A percentile compares a stretch with the other conserved stretches of the same genome.
Evolutionary conservation across 2,329 filamentous ascomycete genomes (phyloP).

Genomic region (Aureobasidium pullulans): DNA sequence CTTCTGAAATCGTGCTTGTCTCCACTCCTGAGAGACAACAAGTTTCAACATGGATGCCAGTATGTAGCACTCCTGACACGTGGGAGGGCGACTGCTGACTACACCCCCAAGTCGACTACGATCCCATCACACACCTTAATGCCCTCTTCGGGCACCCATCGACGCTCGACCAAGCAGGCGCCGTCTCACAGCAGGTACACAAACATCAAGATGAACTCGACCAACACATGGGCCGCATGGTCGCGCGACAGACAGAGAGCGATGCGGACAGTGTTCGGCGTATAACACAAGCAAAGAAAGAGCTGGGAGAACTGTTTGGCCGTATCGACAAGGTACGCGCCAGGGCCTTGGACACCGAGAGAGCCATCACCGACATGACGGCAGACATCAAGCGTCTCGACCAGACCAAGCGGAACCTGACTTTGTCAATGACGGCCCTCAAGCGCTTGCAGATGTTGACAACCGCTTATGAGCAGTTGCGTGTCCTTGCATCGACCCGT

Average conservation of each 20-base stretch:
- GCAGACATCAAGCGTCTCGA: conserved; percentile 97
- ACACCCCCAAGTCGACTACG: conserved; percentile 62
- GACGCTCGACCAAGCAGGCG: conserved; percentile 67
- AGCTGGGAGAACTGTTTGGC: conserved; percentile 81
- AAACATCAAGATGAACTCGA: conserved; percentile 77
- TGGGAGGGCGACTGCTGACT: not conserved
- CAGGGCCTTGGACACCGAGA: conserved; percentile 84
- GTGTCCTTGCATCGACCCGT: conserved; percentile 70
- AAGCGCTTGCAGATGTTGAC: conserved; percentile 98
- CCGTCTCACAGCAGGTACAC: conserved; percentile 66
- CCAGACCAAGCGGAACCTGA: conserved; percentile 92
- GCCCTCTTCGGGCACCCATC: conserved; percentile 86
- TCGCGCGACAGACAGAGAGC: conserved; percentile 70
- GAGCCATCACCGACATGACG: conserved; percentile 96
- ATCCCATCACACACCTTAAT: conserved; percentile 89
- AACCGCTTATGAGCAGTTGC: conserved; percentile 94
- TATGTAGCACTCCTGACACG: not conserved
- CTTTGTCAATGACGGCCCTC: conserved; percentile 92
- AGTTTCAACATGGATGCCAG: conserved; percentile 4
- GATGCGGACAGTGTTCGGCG: conserved; percentile 82
- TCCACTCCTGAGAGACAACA: not conserved
- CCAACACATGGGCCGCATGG: conserved; percentile 64
- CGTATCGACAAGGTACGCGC: conserved; percentile 92
- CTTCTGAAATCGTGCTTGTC: not conserved
- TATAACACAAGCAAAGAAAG: conserved; percentile 83